A percentile compares a stretch with the other conserved stretches of the same genome.
Conservation (phyloP, 2,329 filamentous ascomycete species). For the Diaporthe velutina region DNA sequence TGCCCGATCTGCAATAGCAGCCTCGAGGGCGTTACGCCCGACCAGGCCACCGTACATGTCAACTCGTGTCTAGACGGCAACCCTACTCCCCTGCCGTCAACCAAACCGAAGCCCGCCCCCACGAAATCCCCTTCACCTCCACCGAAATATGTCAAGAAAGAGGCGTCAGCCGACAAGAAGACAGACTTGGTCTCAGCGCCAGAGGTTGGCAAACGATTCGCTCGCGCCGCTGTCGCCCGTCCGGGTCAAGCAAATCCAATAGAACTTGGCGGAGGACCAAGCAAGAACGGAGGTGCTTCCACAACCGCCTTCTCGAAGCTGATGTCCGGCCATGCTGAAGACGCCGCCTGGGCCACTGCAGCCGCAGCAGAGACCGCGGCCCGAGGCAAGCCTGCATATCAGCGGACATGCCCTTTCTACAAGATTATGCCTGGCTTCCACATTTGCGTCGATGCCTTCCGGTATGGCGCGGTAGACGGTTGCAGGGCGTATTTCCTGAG, state of each 20-base stretch:
- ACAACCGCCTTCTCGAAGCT: conserved; percentile 89
- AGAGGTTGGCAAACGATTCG: conserved; percentile 69
- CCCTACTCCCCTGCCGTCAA: conserved; percentile 68
- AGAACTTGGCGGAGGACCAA: conserved; percentile 56
- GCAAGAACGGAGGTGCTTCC: conserved; percentile 47
- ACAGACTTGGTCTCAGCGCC: conserved; percentile 49
- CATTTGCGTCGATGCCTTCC: conserved; percentile 95
- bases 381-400: conserved; percentile 86
- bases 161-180: conserved; percentile 37
- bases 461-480: conserved; percentile 92
- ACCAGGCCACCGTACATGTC: conserved; percentile 86
- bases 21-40: conserved; percentile 69
- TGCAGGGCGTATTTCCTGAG: conserved; percentile 97
- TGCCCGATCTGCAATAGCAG: conserved; percentile 85
- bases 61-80: conserved; percentile 93
- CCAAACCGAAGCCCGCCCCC: too few relatives aligned
- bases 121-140: conserved; percentile 40
- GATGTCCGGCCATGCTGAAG: conserved; percentile 93
- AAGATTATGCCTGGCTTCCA: conserved; percentile 95
- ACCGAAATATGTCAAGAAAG: conserved; percentile 35
- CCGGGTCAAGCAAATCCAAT: conserved; percentile 88
- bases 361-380: conserved; percentile 83
- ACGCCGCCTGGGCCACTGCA: conserved; percentile 89
- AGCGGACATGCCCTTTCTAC: conserved; percentile 96
- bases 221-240: conserved; percentile 77